phyloP scores from a whole-genome alignment of 2,329 filamentous ascomycete genomes.

The Calonectria fujianensis region DNA sequence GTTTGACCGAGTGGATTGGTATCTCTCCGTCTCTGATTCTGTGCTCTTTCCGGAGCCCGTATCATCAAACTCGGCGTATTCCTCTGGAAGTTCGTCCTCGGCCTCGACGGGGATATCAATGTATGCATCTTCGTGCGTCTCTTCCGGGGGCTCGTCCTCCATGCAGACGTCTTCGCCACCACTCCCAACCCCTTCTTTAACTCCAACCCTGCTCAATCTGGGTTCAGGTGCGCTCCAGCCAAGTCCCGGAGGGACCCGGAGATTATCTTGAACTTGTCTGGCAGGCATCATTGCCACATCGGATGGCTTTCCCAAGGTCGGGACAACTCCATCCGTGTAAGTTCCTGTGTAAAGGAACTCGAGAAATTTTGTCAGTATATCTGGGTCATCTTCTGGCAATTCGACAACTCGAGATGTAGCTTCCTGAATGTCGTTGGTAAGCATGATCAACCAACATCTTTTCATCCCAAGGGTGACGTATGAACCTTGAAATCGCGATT shows the following conservation, averaged over 20 bases:
- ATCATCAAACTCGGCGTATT: conserved; percentile 42
- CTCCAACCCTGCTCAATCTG: neutral
- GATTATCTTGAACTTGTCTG: conserved; percentile 36
- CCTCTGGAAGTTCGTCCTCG: neutral
- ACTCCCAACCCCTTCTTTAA: neutral
- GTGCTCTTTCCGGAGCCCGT: neutral
- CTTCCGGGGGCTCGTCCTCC: neutral
- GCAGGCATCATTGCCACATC: neutral
- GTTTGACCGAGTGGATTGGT: neutral
- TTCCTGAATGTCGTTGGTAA: conserved; percentile 43
- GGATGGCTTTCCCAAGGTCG: neutral
- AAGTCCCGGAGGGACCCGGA: conserved; percentile 33
- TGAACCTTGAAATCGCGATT: conserved; percentile 54
- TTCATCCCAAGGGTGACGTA: neutral
- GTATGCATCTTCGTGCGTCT: neutral
- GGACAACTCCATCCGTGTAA: conserved; percentile 40
- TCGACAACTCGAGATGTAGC: conserved; percentile 44
- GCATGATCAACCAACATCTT: neutral
- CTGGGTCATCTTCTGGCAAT: conserved; percentile 56
- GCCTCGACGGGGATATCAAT: neutral
- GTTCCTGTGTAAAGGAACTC: conserved; percentile 57
- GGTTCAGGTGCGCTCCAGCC: neutral
- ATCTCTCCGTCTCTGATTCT: neutral
- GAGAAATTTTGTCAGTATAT: conserved; percentile 52
- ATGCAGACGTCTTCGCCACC: neutral